Conservation (phyloP, 2,329 filamentous ascomycete genomes). For the Coniella vitis region DNA sequence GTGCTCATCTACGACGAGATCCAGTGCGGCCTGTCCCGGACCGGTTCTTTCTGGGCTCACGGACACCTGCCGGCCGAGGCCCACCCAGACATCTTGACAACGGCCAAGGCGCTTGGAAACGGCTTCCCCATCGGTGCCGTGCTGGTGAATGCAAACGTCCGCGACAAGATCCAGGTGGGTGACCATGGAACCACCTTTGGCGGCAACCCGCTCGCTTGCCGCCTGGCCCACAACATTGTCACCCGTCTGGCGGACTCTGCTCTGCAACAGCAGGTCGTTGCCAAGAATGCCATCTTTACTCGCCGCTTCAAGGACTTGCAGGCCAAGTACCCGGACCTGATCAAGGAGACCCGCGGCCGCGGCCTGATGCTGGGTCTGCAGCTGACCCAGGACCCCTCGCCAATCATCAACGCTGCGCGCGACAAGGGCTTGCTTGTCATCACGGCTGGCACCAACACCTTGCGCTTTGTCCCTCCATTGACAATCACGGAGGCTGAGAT, state of each 20-base stretch:
- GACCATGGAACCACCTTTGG: conserved; percentile 95
- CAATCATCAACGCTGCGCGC: conserved; percentile 75
- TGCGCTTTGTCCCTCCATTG: conserved; percentile 86
- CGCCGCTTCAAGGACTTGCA: conserved; percentile 41
- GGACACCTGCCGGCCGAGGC: conserved; percentile 64
- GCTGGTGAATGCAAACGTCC: conserved; percentile 53
- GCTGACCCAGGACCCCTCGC: conserved; percentile 63
- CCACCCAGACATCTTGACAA: conserved; percentile 90
- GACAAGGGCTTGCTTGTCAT: conserved; percentile 86
- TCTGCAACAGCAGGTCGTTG: conserved; percentile 62
- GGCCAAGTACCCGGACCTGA: conserved; percentile 54
- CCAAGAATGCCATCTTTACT: conserved; percentile 52
- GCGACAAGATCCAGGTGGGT: conserved; percentile 55
- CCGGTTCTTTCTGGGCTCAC: conserved; percentile 88
- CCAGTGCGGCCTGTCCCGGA: conserved; percentile 85
- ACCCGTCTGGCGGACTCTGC: conserved; percentile 63
- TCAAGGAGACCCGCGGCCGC: conserved; percentile 73
- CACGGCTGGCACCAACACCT: conserved; percentile 84
- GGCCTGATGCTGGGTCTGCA: conserved; percentile 86
- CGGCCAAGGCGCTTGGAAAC: conserved; percentile 93
- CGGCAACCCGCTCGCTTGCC: conserved; percentile 79
- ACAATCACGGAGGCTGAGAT: conserved; percentile 78
- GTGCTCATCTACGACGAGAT: conserved; percentile 95
- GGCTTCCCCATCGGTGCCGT: conserved; percentile 92
- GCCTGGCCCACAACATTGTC: conserved; percentile 82